A percentile compares a stretch with the other conserved stretches of the same genome.
Conservation (phyloP, 2,329 filamentous ascomycete species). For the Xylogone sp. region DNA sequence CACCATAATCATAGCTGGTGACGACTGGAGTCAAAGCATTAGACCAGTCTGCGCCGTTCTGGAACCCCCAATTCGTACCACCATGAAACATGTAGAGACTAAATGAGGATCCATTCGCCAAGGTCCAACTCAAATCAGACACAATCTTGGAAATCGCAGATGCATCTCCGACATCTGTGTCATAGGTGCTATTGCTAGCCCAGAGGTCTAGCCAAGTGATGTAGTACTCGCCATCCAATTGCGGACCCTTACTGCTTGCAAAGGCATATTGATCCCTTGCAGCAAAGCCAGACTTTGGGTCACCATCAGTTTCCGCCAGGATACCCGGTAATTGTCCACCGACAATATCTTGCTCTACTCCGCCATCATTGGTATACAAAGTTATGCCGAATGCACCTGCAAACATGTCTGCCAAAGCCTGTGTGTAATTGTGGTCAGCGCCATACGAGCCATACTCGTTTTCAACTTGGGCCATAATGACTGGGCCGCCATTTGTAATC, state of each 20-base stretch:
- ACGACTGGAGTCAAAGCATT: conserved; percentile 37
- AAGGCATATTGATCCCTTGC: conserved; percentile 40
- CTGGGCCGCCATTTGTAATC: conserved; percentile 41
- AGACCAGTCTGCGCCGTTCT: conserved; percentile 41
- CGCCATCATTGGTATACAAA: conserved; percentile 48
- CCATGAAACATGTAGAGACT: conserved; percentile 52
- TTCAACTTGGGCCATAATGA: conserved; percentile 46
- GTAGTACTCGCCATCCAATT: conserved; percentile 48
- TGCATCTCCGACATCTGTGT: conserved; percentile 27
- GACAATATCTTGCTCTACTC: conserved; percentile 36
- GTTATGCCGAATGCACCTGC: conserved; percentile 36
- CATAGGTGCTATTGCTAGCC: conserved; percentile 35
- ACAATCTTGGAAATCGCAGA: conserved; percentile 23
- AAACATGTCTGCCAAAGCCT: conserved; percentile 38
- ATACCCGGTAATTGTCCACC: conserved; percentile 40
- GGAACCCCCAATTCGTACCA: conserved; percentile 46
- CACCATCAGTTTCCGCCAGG: conserved; percentile 43
- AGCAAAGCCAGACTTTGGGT: conserved; percentile 35
- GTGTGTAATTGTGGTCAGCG: conserved; percentile 39
- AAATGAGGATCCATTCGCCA: conserved; percentile 38
- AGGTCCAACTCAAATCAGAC: conserved; percentile 33
- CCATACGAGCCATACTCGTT: conserved; percentile 50
- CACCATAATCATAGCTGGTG: conserved; percentile 47
- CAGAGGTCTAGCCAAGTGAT: conserved; percentile 40
- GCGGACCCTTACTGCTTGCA: conserved; percentile 37